These are phyloP conservation scores for Podila clonocystis DNA, from an alignment of 192 early-diverging fungal genomes.

Conservation along the genomic window DNA sequence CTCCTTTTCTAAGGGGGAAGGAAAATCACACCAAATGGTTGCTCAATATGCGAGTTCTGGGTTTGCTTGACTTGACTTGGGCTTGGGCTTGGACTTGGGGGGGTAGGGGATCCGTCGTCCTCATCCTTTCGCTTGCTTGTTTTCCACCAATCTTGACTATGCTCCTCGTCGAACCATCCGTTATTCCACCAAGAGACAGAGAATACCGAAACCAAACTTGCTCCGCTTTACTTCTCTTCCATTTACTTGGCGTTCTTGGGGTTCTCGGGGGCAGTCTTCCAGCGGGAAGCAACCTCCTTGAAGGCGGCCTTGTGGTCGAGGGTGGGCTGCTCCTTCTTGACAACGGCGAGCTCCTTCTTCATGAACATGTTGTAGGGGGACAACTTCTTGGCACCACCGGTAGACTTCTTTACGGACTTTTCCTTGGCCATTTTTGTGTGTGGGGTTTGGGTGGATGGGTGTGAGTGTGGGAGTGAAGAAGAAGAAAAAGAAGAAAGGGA, in stretches of 20 bases:
- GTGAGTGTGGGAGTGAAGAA: neutral
- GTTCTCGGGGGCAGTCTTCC: slow-evolving; percentile 71
- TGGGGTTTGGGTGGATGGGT: slow-evolving; percentile 7
- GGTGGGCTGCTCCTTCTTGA: slow-evolving; percentile 68
- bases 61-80: too few relatives aligned
- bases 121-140: too few relatives aligned
- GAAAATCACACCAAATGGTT: too few relatives aligned
- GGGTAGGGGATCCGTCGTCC: too few relatives aligned
- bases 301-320: slow-evolving; percentile 76
- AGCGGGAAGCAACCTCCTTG: slow-evolving; percentile 68
- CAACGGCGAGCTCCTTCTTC: slow-evolving; percentile 74
- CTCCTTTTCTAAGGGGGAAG: too few relatives aligned
- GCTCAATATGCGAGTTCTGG: too few relatives aligned
- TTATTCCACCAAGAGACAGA: neutral
- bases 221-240: neutral
- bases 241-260: slow-evolving; percentile 64
- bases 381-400: slow-evolving; percentile 46
- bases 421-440: slow-evolving; percentile 59
- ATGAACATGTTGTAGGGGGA: slow-evolving; percentile 78
- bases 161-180: too few relatives aligned
- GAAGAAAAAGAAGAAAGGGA: slow-evolving; percentile 10
- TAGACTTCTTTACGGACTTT: slow-evolving; percentile 58
- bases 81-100: too few relatives aligned
- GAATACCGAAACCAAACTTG: neutral
- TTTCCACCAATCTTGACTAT: too few relatives aligned